phyloP scores from a whole-genome alignment of 768 basidiomycete species.

The Mycena vitilis region DNA sequence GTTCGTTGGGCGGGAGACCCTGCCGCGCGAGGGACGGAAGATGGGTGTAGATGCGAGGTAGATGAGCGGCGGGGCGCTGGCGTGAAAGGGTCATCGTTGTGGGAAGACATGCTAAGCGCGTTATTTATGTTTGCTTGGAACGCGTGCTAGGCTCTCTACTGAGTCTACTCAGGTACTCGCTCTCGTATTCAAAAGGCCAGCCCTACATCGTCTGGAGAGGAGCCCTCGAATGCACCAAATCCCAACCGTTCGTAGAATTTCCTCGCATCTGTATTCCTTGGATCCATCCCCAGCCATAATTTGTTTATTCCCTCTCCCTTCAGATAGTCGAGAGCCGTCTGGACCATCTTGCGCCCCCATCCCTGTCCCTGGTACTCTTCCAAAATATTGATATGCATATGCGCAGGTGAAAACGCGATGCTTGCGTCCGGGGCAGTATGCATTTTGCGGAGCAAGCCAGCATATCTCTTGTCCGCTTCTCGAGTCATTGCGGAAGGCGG shows the following conservation, averaged over 20 bases:
- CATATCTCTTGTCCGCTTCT: conserved; percentile 59
- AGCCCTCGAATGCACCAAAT: conserved; percentile 67
- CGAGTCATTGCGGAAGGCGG: conserved; percentile 46
- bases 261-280: conserved; percentile 68
- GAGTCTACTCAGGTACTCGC: too few species aligned
- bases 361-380: conserved; percentile 74
- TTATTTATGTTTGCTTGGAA: conserved; percentile 5
- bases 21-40: conserved; percentile 2
- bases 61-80: conserved; percentile 17
- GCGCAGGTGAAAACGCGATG: conserved; percentile 75
- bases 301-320: conserved; percentile 59
- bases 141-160: not conserved
- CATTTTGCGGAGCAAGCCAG: conserved; percentile 55
- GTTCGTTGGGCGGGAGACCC: conserved; percentile 18
- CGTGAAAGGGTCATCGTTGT: not conserved
- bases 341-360: conserved; percentile 76
- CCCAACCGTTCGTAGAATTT: conserved; percentile 73
- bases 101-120: conserved; percentile 9
- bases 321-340: conserved; percentile 64
- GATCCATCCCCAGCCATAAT: conserved; percentile 78
- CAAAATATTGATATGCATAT: conserved; percentile 81
- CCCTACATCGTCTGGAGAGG: conserved; percentile 63
- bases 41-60: conserved; percentile 11
- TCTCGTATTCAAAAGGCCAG: conserved; percentile 56
- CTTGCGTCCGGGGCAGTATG: conserved; percentile 61